Evolutionary conservation across 2,329 filamentous ascomycete genomes (phyloP).

Genomic region (Paramyrothecium sp.): DNA sequence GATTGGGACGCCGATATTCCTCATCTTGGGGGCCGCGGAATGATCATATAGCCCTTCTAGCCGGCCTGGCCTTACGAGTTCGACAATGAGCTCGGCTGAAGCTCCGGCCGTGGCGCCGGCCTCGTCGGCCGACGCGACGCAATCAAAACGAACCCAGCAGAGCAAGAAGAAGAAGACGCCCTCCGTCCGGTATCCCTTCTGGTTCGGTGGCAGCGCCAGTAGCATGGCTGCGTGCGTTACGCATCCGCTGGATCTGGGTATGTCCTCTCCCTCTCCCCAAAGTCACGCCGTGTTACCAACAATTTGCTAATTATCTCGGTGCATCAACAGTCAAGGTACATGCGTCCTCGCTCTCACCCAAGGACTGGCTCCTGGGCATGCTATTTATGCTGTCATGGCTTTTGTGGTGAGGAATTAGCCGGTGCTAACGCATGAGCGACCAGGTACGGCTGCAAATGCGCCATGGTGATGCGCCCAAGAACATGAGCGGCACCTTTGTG

Average conservation of each 20-base stretch:
- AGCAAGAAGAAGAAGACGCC: slow-evolving; percentile 41
- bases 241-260: slow-evolving; percentile 89
- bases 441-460: slow-evolving; percentile 89
- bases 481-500: slow-evolving; percentile 81
- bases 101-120: slow-evolving; percentile 3
- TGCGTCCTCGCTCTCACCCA: too few species aligned
- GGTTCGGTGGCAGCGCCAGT: slow-evolving; percentile 95
- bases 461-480: slow-evolving; percentile 68
- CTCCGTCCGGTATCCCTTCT: slow-evolving; percentile 70
- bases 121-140: slow-evolving; percentile 14
- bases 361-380: too few species aligned
- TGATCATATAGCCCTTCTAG: neutral
- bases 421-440: neutral
- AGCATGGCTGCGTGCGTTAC: slow-evolving; percentile 90
- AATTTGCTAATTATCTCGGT: neutral
- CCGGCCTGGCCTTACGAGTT: neutral
- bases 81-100: slow-evolving; percentile 2
- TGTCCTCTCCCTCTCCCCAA: slow-evolving; percentile 29
- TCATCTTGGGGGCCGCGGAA: neutral
- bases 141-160: slow-evolving; percentile 20
- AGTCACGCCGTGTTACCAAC: neutral
- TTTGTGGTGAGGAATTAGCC: too few species aligned
- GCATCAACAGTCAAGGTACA: slow-evolving; percentile 1
- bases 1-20: too few species aligned
- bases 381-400: too few species aligned